Evolutionary conservation across 345 rosid species (phyloP).

Genomic region (Sonneratia caseolaris): DNA sequence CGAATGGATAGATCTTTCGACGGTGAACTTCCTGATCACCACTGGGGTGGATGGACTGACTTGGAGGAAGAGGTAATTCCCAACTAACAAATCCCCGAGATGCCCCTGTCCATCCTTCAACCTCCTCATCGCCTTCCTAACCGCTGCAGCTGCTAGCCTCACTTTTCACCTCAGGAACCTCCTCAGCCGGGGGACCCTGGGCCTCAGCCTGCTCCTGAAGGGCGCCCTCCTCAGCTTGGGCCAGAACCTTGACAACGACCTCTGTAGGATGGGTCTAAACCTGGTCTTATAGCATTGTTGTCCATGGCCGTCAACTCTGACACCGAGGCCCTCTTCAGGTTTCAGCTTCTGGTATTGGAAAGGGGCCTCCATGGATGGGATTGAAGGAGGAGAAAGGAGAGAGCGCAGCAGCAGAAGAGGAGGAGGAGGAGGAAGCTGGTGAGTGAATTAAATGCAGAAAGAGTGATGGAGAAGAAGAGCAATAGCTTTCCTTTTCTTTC

Average conservation of each 20-base stretch:
- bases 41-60: constrained; percentile 12
- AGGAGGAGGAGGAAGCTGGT: too few species aligned
- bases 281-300: background rate
- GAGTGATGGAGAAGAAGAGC: too few species aligned
- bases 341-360: constrained; percentile 36
- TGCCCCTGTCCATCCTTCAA: constrained; percentile 16
- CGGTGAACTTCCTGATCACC: constrained; percentile 5
- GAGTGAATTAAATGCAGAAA: too few species aligned
- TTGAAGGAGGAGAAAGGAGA: background rate
- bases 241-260: constrained; percentile 16
- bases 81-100: constrained; percentile 20
- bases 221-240: constrained; percentile 31
- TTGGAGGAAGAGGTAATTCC: constrained; percentile 23
- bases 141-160: constrained; percentile 10
- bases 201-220: constrained; percentile 39
- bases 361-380: constrained; percentile 9
- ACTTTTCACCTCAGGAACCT: constrained; percentile 14
- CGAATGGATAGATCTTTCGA: background rate
- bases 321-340: background rate
- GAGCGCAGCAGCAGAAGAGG: background rate
- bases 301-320: background rate
- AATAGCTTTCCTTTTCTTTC: too few species aligned
- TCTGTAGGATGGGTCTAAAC: constrained; percentile 6
- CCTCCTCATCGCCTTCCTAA: constrained; percentile 13
- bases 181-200: constrained; percentile 30